These are phyloP conservation scores for Lodderomyces theae DNA, from an alignment of 1,139 yeast species.

Conservation along the genomic window DNA sequence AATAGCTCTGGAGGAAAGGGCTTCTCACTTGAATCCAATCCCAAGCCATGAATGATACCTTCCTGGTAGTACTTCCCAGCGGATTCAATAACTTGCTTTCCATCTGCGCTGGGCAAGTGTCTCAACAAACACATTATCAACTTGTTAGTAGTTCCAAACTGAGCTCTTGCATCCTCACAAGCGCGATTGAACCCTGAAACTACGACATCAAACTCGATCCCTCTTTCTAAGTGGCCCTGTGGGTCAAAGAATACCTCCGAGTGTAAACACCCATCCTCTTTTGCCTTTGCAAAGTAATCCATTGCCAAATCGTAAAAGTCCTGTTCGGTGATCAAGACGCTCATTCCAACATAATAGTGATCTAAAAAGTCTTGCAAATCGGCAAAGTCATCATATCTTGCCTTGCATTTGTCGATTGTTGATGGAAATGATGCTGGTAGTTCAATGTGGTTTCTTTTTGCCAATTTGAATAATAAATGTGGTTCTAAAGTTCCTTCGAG, in stretches of 20 bases:
- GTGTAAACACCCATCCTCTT: conserved; percentile 59
- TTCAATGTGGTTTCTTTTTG: conserved; percentile 51
- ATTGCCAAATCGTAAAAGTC: conserved; percentile 76
- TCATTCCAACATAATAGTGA: conserved; percentile 76
- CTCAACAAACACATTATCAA: conserved; percentile 77
- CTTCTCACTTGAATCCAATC: conserved; percentile 72
- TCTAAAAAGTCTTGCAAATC: conserved; percentile 75
- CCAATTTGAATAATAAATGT: conserved; percentile 61
- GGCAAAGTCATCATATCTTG: conserved; percentile 56
- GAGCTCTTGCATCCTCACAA: conserved; percentile 52
- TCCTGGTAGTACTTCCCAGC: conserved; percentile 50
- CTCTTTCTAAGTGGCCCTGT: conserved; percentile 75
- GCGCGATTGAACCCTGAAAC: conserved; percentile 66
- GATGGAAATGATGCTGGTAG: conserved; percentile 63
- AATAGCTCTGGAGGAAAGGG: conserved; percentile 73
- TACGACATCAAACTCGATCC: conserved; percentile 55
- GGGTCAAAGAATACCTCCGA: conserved; percentile 81
- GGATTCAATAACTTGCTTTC: conserved; percentile 52
- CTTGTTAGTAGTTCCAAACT: conserved; percentile 62
- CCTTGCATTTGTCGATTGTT: conserved; percentile 50
- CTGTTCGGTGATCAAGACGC: conserved; percentile 59
- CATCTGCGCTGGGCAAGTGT: conserved; percentile 61
- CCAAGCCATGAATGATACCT: conserved; percentile 67
- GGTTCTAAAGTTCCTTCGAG: conserved; percentile 82
- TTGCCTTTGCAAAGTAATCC: conserved; percentile 63